Base-by-base conservation (phyloP, 176 grass and related monocot genomes). In the Carex pumila region DNA sequence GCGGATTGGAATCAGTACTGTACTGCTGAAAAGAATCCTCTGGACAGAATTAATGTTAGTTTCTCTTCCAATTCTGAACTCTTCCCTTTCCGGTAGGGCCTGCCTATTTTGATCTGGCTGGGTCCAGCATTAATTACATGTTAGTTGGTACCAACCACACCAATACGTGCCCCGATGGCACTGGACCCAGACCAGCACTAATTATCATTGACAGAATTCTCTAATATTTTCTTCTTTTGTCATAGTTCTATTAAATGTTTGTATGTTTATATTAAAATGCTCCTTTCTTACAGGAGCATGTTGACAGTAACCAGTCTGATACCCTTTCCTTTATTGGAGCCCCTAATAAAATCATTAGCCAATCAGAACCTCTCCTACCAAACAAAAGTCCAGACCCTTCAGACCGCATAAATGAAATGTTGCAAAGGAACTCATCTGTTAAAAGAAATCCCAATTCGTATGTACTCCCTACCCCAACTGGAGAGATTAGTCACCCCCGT, bases 401-500 rank as follows among this genome's bases (percentile, higher is more conserved):
- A 79, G 91, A 98, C 17, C 85, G 85, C 63, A 83, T 92, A 88
- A 95, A 91, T 71, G 89, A 84, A 55, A 47, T 95, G 55, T 81
- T 81, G 65, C 80, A 83, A 54, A 83, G 61, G 34, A 83, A 41
- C 3, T 89, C 86, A 68, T 94, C 93, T 80, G 85, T 84, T 52
- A 92, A 93, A 31, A 95, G 84, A 84, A 99, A 95, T 86, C 78
- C 90, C 59, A 89, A 98, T 82, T 90, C 93, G 37, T 99, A 99
- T 73, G 93, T 89, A 77, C 92, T 95, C 37, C 93, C 96, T 62
- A 95, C 91, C 41, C 96, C 96, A 58, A 80, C 83, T 74, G 93
- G 91, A 68, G 80, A 83, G 15, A 68, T 55, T 45, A 49, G 10
- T 31, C 80, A 55, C 6, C 60, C 80, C 12, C 80, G 61, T 21